Conservation (phyloP, 2,329 filamentous ascomycete genomes). For the Ceratocystis cacaofunesta region DNA sequence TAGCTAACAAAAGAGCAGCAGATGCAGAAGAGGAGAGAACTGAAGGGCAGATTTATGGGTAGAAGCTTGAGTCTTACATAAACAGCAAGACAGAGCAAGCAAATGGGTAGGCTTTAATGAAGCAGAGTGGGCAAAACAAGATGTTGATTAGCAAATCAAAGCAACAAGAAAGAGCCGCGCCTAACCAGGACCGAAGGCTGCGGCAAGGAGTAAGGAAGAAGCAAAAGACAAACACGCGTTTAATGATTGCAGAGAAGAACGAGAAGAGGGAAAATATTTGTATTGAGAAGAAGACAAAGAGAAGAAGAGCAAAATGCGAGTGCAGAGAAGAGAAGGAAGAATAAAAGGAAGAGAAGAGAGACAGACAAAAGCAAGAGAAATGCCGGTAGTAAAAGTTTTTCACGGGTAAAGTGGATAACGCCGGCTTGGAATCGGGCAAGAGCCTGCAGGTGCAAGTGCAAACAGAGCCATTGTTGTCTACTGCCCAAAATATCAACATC, state of each 20-base stretch:
- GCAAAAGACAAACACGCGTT: not conserved
- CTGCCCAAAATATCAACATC: not conserved
- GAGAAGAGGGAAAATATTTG: not conserved
- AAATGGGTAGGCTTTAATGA: not conserved
- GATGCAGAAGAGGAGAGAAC: not conserved
- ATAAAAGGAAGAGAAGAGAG: not conserved
- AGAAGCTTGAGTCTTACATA: not conserved
- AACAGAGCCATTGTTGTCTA: not conserved
- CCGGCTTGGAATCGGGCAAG: not conserved
- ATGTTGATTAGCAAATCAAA: not conserved
- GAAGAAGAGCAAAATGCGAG: not conserved
- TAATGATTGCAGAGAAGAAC: not conserved
- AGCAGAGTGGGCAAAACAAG: not conserved
- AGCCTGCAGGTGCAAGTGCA: not conserved
- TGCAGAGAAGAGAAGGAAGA: not conserved
- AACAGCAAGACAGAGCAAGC: not conserved
- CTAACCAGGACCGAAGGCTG: not conserved
- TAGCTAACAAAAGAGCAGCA: not conserved
- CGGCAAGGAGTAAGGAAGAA: not conserved
- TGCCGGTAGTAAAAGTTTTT: not conserved
- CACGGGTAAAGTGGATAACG: not conserved
- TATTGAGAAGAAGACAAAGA: not conserved
- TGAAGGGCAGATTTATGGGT: not conserved
- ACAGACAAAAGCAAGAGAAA: not conserved
- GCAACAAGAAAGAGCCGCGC: not conserved